Evolutionary conservation across 2,329 filamentous ascomycete species (phyloP), one percentile per base, ranked within the genome.

Genomic region (Pseudogymnoascus sp.): DNA sequence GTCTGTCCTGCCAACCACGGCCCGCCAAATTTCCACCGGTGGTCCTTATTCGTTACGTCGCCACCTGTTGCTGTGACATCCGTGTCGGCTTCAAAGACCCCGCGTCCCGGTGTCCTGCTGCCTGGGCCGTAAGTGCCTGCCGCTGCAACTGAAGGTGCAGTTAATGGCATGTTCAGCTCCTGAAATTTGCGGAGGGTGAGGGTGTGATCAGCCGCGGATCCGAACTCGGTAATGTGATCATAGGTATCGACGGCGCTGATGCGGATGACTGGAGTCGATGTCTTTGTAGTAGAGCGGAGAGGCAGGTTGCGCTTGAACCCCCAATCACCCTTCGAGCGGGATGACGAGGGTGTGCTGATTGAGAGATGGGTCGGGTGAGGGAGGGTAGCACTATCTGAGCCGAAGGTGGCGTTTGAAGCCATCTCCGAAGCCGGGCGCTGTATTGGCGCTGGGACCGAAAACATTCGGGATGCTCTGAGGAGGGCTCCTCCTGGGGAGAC

Each of bases 201-300:
- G 60, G 87, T 84, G 75, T 96, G 91, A 74, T 96, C 91, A 62
- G 87, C 84, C 0, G 92, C 89, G 38, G 90, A 92, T 66, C 85
- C 82, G 75, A 92, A 97, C 71, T 97, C 92, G 71, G 92, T 96
- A 68, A 97, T 82, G 73, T 92, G 89, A 75, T 97, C 92, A 68
- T 86, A 83, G 2, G 91, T 90, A 78, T 97, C 93, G 66, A 96
- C 82, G 64, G 88, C 83, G 69, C 85, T 86, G 68, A 97, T 77
- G 66, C 90, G 85, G 61, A 96, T 83, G 59, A 90, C 80, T 8
- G 92, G 90, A n/a, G 86, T 87, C 5, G 87, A 85, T 5, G 85
- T 86, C 61, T 84, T 84, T 19, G 85, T 84, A 4, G 91, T 92
- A 2, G 88, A 86, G 73, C 88, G 88, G 7, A 88, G 77, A 1